Conservation (phyloP, 1,284 basidiomycete species). For the Apiotrichum gracile region DNA sequence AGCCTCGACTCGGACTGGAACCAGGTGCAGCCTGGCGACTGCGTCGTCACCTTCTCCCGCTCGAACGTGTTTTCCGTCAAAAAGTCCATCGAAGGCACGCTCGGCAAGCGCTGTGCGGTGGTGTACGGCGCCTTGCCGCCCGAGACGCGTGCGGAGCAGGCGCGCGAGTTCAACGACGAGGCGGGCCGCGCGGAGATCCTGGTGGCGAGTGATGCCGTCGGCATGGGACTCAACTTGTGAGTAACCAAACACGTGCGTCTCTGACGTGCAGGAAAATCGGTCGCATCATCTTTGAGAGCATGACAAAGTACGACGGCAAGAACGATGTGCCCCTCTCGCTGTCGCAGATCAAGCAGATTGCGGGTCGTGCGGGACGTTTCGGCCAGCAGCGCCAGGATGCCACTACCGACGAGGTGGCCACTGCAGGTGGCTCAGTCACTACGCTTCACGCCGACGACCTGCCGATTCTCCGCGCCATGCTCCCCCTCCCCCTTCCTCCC, state of each 20-base stretch:
- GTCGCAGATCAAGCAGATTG: constrained; percentile 92
- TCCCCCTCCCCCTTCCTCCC: constrained; percentile 49
- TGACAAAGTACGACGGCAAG: constrained; percentile 69
- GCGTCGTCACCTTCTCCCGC: constrained; percentile 81
- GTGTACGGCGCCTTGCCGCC: constrained; percentile 87
- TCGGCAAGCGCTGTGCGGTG: constrained; percentile 72
- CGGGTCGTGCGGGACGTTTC: constrained; percentile 88
- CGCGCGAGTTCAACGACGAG: constrained; percentile 76
- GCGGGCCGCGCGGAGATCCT: constrained; percentile 74
- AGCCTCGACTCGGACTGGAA: constrained; percentile 62
- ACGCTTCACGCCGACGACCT: constrained; percentile 67
- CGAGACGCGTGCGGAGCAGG: constrained; percentile 82
- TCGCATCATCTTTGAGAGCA: constrained; percentile 73
- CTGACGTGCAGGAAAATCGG: constrained; percentile 70
- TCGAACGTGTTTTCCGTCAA: constrained; percentile 74
- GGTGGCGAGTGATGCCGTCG: constrained; percentile 86
- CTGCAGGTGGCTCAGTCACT: constrained; percentile 63
- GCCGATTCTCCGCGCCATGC: constrained; percentile 53
- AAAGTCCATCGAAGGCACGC: constrained; percentile 61
- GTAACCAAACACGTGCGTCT: constrained; percentile 27
- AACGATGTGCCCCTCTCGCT: constrained; percentile 56
- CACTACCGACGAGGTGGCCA: constrained; percentile 31
- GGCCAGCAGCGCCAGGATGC: constrained; percentile 55
- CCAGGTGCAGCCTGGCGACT: constrained; percentile 74
- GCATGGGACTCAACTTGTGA: constrained; percentile 93